Percentiles rank a stretch among this genome's conserved stretches.
phyloP scores from a whole-genome alignment of 1,139 yeast genomes.

The Pichia sp. region DNA sequence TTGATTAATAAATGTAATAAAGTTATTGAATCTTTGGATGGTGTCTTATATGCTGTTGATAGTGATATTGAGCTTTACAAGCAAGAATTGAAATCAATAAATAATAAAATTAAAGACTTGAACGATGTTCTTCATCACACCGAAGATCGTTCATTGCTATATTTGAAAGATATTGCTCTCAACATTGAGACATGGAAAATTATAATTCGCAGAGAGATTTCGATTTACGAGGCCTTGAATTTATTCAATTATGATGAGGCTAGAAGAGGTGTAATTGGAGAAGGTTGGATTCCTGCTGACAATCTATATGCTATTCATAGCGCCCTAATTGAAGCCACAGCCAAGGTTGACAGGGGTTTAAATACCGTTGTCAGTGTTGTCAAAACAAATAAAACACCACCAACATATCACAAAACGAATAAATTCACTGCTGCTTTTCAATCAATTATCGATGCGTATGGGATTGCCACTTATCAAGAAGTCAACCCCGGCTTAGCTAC shows the following conservation, averaged over 20 bases:
- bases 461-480: constrained; percentile 89
- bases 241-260: constrained; percentile 77
- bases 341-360: constrained; percentile 45
- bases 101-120: constrained; percentile 40
- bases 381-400: constrained; percentile 79
- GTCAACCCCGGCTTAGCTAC: constrained; percentile 96
- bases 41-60: constrained; percentile 60
- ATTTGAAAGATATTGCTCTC: constrained; percentile 65
- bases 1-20: constrained; percentile 59
- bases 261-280: constrained; percentile 88
- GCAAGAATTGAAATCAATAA: constrained; percentile 53
- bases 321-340: constrained; percentile 50
- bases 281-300: constrained; percentile 73
- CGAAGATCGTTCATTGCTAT: constrained; percentile 59
- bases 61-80: constrained; percentile 49
- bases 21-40: constrained; percentile 80
- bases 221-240: constrained; percentile 69
- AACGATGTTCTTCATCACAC: constrained; percentile 61
- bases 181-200: constrained; percentile 67
- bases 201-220: constrained; percentile 59
- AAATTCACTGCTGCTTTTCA: constrained; percentile 92
- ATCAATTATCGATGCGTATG: constrained; percentile 89
- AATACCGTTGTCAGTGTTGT: constrained; percentile 79
- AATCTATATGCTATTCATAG: constrained; percentile 38
- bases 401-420: constrained; percentile 86